Evolutionary conservation across 1,284 basidiomycete genomes (phyloP).

Genomic region (Neotropicomus parvogracilis): DNA sequence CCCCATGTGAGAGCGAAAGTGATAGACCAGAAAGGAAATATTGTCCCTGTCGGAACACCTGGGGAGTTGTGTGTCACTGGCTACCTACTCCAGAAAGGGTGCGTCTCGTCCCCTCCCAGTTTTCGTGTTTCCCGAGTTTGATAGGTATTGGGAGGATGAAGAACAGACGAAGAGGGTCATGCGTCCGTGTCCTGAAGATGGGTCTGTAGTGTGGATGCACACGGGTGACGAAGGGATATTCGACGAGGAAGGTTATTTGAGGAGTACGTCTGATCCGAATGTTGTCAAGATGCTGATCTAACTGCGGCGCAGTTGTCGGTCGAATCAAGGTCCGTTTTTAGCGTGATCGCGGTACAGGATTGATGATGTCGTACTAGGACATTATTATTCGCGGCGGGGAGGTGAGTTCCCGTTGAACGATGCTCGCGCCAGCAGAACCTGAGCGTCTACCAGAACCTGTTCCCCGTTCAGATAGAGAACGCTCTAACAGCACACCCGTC

Average conservation of each 20-base stretch:
- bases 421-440: not conserved
- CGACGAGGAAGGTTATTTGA: constrained; percentile 79
- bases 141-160: constrained; percentile 75
- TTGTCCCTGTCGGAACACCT: constrained; percentile 64
- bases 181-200: constrained; percentile 47
- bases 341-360: not conserved
- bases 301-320: constrained; percentile 57
- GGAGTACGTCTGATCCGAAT: constrained; percentile 43
- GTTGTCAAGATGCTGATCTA: constrained; percentile 9
- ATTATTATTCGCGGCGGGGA: constrained; percentile 88
- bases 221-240: constrained; percentile 82
- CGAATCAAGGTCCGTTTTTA: constrained; percentile 56
- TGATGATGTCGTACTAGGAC: constrained; percentile 45
- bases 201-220: constrained; percentile 74
- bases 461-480: constrained; percentile 85
- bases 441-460: constrained; percentile 56
- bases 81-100: constrained; percentile 79
- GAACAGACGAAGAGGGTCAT: constrained; percentile 66
- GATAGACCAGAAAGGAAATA: constrained; percentile 53
- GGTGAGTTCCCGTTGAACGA: constrained; percentile 34
- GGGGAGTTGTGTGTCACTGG: constrained; percentile 76
- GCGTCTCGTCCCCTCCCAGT: constrained; percentile 13
- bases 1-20: constrained; percentile 79
- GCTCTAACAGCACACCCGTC: constrained; percentile 57
- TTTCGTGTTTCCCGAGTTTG: not conserved